A percentile compares a stretch with the other conserved stretches of the same genome.
Conservation (phyloP, 1,139 yeast species). For the Hemisphaericaspora lyxosophila region DNA sequence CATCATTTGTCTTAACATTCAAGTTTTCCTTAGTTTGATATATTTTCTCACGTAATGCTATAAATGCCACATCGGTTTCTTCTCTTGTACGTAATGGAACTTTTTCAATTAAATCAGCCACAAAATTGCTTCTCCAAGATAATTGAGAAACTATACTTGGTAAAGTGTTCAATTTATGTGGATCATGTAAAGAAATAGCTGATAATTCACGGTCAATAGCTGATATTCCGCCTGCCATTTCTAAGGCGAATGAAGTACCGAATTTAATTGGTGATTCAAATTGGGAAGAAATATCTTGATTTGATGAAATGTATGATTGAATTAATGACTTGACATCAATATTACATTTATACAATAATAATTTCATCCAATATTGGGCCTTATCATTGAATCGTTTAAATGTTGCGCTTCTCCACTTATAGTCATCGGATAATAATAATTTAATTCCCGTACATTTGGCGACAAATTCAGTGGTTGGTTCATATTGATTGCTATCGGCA, state of each 20-base stretch:
- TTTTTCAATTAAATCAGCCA: slow-evolving; percentile 39
- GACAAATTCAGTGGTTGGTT: slow-evolving; percentile 69
- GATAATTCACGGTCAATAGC: slow-evolving; percentile 61
- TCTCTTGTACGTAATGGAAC: slow-evolving; percentile 33
- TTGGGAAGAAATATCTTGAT: slow-evolving; percentile 27
- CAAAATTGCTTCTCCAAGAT: slow-evolving; percentile 64
- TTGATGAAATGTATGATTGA: slow-evolving; percentile 63
- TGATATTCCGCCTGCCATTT: slow-evolving; percentile 75
- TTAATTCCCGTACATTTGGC: slow-evolving; percentile 59
- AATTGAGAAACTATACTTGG: slow-evolving; percentile 79
- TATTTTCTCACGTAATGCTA: slow-evolving; percentile 24
- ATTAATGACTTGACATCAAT: slow-evolving; percentile 77
- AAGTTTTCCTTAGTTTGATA: slow-evolving; percentile 15
- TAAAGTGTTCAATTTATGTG: slow-evolving; percentile 51
- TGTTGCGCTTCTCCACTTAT: slow-evolving; percentile 72
- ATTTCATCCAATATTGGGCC: slow-evolving; percentile 67
- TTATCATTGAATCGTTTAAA: slow-evolving; percentile 57
- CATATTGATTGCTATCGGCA: slow-evolving; percentile 76
- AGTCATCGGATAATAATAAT: slow-evolving; percentile 74
- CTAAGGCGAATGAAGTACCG: slow-evolving; percentile 88
- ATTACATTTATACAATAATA: slow-evolving; percentile 54
- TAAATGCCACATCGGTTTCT: slow-evolving; percentile 24
- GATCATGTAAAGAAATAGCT: slow-evolving; percentile 27
- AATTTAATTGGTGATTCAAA: slow-evolving; percentile 49
- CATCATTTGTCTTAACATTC: slow-evolving; percentile 19